A percentile compares a stretch with the other conserved stretches of the same genome.
Evolutionary conservation across 495 filamentous ascomycete species (phyloP).

Genomic region (Aspergillus sclerotiicarbonarius): DNA sequence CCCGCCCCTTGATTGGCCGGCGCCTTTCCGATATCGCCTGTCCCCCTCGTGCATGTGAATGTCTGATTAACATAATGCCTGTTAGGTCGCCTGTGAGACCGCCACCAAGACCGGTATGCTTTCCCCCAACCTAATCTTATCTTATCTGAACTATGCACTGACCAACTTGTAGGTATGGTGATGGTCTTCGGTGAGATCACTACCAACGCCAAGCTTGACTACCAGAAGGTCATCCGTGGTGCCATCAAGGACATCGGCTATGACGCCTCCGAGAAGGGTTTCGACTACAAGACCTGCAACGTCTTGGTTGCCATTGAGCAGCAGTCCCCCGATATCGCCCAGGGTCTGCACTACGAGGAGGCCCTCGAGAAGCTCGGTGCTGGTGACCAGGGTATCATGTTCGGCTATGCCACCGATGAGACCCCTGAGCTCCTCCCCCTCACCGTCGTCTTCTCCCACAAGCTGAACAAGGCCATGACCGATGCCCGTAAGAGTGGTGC

Average conservation of each 20-base stretch:
- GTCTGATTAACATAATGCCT: constrained; percentile 5
- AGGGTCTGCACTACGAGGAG: constrained; percentile 95
- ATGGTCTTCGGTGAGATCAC: constrained; percentile 99
- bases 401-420: constrained; percentile 99
- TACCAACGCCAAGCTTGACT: constrained; percentile 91
- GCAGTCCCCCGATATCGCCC: constrained; percentile 97
- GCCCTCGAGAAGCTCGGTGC: constrained; percentile 96
- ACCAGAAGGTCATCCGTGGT: constrained; percentile 94
- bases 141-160: constrained; percentile 9
- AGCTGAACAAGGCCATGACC: constrained; percentile 91
- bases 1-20: constrained; percentile 4
- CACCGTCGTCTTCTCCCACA: constrained; percentile 89
- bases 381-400: constrained; percentile 99
- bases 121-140: constrained; percentile 5
- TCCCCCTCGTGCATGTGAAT: neutral
- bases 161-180: constrained; percentile 66
- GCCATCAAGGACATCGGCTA: constrained; percentile 99
- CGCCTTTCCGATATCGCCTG: constrained; percentile 10
- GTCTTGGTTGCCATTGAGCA: constrained; percentile 98
- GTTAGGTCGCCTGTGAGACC: constrained; percentile 89
- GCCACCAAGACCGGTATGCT: constrained; percentile 89
- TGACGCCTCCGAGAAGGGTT: constrained; percentile 93
- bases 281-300: constrained; percentile 99
- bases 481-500: constrained; percentile 79
- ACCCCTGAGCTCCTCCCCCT: constrained; percentile 95